Conservation (phyloP, 1,284 basidiomycete species). For the Microbotryum saponariae region DNA sequence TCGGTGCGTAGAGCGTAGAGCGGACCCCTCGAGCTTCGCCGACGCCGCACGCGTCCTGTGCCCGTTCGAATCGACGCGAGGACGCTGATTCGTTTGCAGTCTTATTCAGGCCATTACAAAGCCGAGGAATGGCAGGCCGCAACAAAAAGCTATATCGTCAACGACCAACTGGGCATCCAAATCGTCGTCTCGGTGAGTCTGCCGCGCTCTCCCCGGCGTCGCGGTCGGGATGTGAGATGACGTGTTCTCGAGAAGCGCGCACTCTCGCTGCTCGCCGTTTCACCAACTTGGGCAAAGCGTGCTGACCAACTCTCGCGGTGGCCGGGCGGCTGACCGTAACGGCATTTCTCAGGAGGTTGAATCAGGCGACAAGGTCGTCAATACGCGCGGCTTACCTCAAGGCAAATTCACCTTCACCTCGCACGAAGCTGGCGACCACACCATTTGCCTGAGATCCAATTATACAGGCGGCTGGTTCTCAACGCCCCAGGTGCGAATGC, state of each 20-base stretch:
- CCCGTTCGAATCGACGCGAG: background rate
- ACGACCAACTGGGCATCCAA: conserved; percentile 74
- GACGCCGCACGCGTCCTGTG: background rate
- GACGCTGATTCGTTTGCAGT: background rate
- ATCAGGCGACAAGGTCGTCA: conserved; percentile 65
- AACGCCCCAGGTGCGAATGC: conserved; percentile 81
- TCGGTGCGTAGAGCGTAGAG: conserved; percentile 56
- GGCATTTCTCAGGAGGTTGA: conserved; percentile 59
- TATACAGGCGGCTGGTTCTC: conserved; percentile 75
- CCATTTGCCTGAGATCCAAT: conserved; percentile 87
- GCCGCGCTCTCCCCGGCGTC: background rate
- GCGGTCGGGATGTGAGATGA: background rate
- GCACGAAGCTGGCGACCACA: conserved; percentile 91
- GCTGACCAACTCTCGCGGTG: background rate
- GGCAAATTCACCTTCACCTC: conserved; percentile 96
- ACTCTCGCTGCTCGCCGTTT: background rate
- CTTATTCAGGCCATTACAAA: conserved; percentile 68
- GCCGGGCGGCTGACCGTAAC: conserved; percentile 1
- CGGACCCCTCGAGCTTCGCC: background rate
- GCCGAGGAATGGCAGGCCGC: conserved; percentile 83
- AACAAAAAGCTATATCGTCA: conserved; percentile 59
- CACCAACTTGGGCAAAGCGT: background rate
- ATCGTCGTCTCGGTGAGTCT: conserved; percentile 77
- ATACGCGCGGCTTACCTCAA: conserved; percentile 78
- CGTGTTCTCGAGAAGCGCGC: conserved; percentile 6